Evolutionary conservation across 2,329 filamentous ascomycete genomes (phyloP).

Genomic region (Aspergillus tamarii): DNA sequence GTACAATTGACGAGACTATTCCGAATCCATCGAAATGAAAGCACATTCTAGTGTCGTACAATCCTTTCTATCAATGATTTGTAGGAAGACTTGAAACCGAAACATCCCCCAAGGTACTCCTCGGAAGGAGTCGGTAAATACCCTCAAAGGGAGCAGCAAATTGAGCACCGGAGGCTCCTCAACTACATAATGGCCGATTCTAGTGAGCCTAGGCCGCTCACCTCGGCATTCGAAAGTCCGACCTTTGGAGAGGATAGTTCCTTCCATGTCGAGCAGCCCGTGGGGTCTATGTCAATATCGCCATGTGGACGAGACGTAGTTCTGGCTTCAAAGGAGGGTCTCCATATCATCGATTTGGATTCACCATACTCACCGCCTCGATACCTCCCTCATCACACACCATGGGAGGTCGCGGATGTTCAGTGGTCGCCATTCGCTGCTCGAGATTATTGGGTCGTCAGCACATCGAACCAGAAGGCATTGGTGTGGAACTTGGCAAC

Average conservation of each 20-base stretch:
- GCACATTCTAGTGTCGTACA: not conserved
- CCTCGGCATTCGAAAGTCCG: slow-evolving; percentile 75
- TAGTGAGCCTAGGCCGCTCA: slow-evolving; percentile 42
- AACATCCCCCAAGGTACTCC: slow-evolving; percentile 6
- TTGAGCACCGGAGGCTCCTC: slow-evolving; percentile 7
- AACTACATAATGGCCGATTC: slow-evolving; percentile 36
- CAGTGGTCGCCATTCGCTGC: slow-evolving; percentile 95
- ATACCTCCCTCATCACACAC: slow-evolving; percentile 79
- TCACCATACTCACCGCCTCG: slow-evolving; percentile 85
- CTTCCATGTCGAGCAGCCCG: slow-evolving; percentile 76
- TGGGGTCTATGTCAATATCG: slow-evolving; percentile 91
- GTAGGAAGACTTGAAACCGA: slow-evolving; percentile 14
- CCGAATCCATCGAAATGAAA: slow-evolving; percentile 23
- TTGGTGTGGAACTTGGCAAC: slow-evolving; percentile 90
- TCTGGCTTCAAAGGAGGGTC: slow-evolving; percentile 83
- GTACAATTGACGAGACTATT: slow-evolving; percentile 11
- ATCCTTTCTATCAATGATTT: slow-evolving; percentile 14
- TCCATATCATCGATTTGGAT: slow-evolving; percentile 91
- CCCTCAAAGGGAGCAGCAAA: slow-evolving; percentile 6
- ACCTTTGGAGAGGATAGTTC: slow-evolving; percentile 85
- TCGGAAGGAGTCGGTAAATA: slow-evolving; percentile 10
- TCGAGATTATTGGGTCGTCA: slow-evolving; percentile 90
- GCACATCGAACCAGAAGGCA: slow-evolving; percentile 91
- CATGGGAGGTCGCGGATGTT: slow-evolving; percentile 95
- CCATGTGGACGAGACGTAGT: slow-evolving; percentile 89